phyloP scores from a whole-genome alignment of 1,284 basidiomycete species.

The Abortiporus biennis region DNA sequence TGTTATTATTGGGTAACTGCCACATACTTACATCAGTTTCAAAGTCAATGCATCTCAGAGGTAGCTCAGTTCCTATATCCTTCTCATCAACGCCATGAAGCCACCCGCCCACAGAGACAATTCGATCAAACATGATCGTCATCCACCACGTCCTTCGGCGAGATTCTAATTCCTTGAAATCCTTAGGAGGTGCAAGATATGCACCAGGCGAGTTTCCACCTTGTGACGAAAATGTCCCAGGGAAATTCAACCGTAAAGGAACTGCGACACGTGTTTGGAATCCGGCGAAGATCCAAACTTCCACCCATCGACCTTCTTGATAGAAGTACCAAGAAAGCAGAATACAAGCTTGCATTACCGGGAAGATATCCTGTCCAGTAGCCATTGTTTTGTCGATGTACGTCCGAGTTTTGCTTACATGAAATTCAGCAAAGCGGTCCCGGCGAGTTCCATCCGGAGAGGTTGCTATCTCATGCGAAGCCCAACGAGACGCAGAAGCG shows the following conservation, averaged over 20 bases:
- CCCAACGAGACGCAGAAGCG: slow-evolving; percentile 79
- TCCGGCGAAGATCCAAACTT: slow-evolving; percentile 84
- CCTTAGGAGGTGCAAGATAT: slow-evolving; percentile 73
- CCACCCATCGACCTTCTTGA: slow-evolving; percentile 82
- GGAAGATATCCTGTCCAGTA: slow-evolving; percentile 78
- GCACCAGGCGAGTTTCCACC: slow-evolving; percentile 62
- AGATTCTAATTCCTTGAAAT: slow-evolving; percentile 65
- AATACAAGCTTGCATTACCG: slow-evolving; percentile 78
- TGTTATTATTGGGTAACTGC: no score
- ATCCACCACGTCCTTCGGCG: slow-evolving; percentile 83
- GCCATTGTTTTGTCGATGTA: slow-evolving; percentile 83
- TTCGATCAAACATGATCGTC: slow-evolving; percentile 78
- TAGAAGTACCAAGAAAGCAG: slow-evolving; percentile 85
- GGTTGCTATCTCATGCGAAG: slow-evolving; percentile 58
- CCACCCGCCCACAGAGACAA: slow-evolving; percentile 85
- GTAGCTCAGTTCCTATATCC: slow-evolving; percentile 76
- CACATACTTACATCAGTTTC: slow-evolving; percentile 59
- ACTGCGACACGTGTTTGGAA: slow-evolving; percentile 82
- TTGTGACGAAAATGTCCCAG: slow-evolving; percentile 68
- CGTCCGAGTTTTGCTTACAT: slow-evolving; percentile 74
- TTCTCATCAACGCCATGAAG: slow-evolving; percentile 75
- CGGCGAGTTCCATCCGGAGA: slow-evolving; percentile 67
- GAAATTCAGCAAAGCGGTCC: slow-evolving; percentile 79
- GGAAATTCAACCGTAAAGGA: slow-evolving; percentile 76
- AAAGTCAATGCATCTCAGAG: slow-evolving; percentile 66